Conservation (phyloP, 148 eudicot genomes). For the Rhododendron henanense region DNA sequence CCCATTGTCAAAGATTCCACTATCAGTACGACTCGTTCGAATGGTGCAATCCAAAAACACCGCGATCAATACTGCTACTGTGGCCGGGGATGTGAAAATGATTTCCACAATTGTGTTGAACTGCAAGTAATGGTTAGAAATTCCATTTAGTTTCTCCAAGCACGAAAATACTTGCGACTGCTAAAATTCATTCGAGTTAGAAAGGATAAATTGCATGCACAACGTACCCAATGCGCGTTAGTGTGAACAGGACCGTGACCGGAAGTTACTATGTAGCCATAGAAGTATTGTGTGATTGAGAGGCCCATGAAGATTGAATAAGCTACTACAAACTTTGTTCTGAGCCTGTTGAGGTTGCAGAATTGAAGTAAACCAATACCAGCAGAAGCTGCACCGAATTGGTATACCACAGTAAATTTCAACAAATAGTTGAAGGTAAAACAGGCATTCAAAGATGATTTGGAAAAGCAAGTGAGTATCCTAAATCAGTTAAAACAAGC, state of each 20-base stretch:
- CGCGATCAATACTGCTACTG: constrained; percentile 53
- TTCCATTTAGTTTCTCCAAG: background rate
- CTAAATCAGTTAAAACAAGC: background rate
- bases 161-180: background rate
- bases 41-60: constrained; percentile 62
- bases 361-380: constrained; percentile 77
- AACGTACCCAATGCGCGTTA: constrained; percentile 55
- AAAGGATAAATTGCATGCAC: background rate
- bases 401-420: background rate
- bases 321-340: constrained; percentile 77
- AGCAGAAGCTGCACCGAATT: constrained; percentile 56
- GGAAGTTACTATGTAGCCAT: constrained; percentile 40
- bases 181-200: background rate
- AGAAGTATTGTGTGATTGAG: constrained; percentile 85
- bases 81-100: constrained; percentile 77
- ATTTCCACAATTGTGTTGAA: constrained; percentile 66
- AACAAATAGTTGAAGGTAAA: background rate
- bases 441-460: background rate
- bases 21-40: constrained; percentile 35
- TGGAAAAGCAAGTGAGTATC: background rate
- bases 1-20: constrained; percentile 58
- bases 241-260: constrained; percentile 78
- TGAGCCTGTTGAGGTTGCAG: constrained; percentile 93
- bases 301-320: constrained; percentile 86
- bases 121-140: constrained; percentile 36